A percentile compares a stretch with the other conserved stretches of the same genome.
Conservation (phyloP, 768 basidiomycete species). For the Pleurotus sapidus region DNA sequence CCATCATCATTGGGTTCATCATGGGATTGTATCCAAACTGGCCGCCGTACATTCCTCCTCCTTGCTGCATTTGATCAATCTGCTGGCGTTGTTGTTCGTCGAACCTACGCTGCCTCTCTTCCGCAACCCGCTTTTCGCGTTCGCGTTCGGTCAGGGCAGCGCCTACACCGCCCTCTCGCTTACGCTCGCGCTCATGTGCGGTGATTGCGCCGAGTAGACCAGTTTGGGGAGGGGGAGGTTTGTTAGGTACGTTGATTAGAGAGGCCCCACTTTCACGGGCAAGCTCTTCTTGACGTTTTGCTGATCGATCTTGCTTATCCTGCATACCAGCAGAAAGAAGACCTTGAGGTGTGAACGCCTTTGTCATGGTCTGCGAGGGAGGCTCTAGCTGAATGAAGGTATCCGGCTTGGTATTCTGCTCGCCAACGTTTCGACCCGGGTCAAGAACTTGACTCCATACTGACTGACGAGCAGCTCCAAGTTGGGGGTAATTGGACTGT, state of each 20-base stretch:
- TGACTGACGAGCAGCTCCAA: constrained; percentile 57
- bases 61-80: constrained; percentile 85
- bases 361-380: constrained; percentile 73
- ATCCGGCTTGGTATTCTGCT: constrained; percentile 40
- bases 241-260: constrained; percentile 92
- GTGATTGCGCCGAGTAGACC: constrained; percentile 96
- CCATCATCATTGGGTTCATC: constrained; percentile 77
- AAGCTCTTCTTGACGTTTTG: constrained; percentile 90
- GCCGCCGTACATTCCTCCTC: constrained; percentile 68
- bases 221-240: constrained; percentile 92
- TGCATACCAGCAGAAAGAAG: constrained; percentile 92
- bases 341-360: constrained; percentile 94
- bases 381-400: constrained; percentile 73
- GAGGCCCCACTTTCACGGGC: constrained; percentile 91
- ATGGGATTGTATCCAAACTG: constrained; percentile 59
- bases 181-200: constrained; percentile 90
- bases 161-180: constrained; percentile 93
- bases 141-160: constrained; percentile 94
- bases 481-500: constrained; percentile 53
- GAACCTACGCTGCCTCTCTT: constrained; percentile 89
- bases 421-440: constrained; percentile 47
- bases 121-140: constrained; percentile 86
- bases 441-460: constrained; percentile 93
- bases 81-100: constrained; percentile 90
- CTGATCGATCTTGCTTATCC: constrained; percentile 94